Base-by-base conservation (phyloP, 805 yeast genomes). In the Candida ascalaphidarum region DNA sequence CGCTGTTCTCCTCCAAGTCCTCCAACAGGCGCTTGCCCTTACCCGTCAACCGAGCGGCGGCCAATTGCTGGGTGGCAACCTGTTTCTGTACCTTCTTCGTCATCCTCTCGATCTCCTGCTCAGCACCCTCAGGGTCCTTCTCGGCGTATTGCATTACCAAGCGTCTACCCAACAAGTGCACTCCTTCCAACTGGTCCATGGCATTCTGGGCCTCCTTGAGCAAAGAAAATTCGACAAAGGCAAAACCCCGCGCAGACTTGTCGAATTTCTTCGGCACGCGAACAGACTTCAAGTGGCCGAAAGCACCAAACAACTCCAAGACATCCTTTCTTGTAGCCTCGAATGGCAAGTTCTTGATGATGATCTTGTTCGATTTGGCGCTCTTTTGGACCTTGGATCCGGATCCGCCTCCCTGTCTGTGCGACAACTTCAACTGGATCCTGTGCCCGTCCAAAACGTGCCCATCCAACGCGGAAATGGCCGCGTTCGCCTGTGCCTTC, bases 221-320 rank as follows among this genome's bases (percentile, higher is more conserved):
- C 22, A 92, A 62, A 8, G 81, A 64, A 50, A 81, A 92, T 58
- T 92, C 98, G 25, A 94, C 95, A 54, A 92, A 92, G 0, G 97
- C 98, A 65, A 92, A 92, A 51, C 98, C 98, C 52, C 98, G 77
- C 9, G 96, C 94, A 21, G 85, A 71, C 50, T 81, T 82, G 67
- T 92, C 94, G 62, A 89, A 88, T 54, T 92, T 92, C 73, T 82
- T 81, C 18, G 98, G 98, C 27, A 92, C 89, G 49, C 98, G 77
- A 23, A 88, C 96, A 2, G 96, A 82, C 46, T 88, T 84, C 47
- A 92, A 66, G 57, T 83, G 88, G 33, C 98, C 98, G 60, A 89
- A 92, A 1, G 97, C 79, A 33, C 92, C 86, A 58, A 92, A 88
- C 39, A 92, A 65, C 51, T 86, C 94, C 46, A 83, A 77, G n/a